These are phyloP conservation scores for Prunus fruticosa DNA, from an alignment of 306 rosid species.

Conservation along the genomic window DNA sequence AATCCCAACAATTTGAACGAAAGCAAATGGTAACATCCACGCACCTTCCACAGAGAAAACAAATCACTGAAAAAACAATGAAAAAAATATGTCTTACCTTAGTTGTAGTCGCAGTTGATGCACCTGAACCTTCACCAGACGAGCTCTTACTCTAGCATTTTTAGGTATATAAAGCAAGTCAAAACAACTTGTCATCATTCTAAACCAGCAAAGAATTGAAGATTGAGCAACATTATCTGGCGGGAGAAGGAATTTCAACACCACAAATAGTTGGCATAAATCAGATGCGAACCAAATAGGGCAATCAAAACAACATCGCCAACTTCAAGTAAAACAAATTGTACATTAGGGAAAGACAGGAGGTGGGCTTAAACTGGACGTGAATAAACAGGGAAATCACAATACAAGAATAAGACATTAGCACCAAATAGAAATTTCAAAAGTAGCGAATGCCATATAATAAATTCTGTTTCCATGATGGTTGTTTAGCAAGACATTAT, in stretches of 20 bases:
- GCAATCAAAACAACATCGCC: background rate
- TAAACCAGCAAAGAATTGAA: background rate
- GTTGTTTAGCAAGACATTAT: background rate
- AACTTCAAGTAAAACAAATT: background rate
- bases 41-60: background rate
- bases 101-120: conserved; percentile 43
- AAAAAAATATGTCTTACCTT: conserved; percentile 42
- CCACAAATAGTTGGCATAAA: background rate
- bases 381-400: background rate
- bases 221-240: background rate
- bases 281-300: background rate
- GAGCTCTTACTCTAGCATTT: conserved; percentile 54
- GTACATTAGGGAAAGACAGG: background rate
- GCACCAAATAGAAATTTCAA: background rate
- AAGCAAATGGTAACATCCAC: background rate
- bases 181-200: background rate
- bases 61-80: conserved; percentile 10
- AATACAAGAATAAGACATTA: background rate
- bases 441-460: background rate
- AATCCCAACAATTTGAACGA: background rate
- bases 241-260: background rate
- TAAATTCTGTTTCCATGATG: background rate
- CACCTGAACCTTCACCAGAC: conserved; percentile 59
- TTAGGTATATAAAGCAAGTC: background rate
- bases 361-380: background rate